Evolutionary conservation across 2,329 filamentous ascomycete genomes (phyloP).

Genomic region (Fusarium sp.): DNA sequence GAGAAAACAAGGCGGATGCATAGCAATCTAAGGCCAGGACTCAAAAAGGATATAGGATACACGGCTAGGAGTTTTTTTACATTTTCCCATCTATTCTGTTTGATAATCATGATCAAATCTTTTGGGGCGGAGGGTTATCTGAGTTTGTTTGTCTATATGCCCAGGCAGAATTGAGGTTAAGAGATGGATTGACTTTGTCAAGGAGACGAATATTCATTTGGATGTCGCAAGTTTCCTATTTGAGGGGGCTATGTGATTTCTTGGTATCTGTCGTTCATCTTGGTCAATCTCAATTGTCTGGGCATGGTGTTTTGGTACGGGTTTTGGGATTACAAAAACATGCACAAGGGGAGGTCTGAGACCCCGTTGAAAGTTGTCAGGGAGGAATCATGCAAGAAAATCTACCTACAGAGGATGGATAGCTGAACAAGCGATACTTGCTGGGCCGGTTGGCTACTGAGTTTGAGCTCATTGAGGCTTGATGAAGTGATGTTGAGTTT

Average conservation of each 20-base stretch:
- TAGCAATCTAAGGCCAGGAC: slow-evolving; percentile 41
- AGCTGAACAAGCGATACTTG: slow-evolving; percentile 24
- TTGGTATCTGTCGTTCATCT: not conserved
- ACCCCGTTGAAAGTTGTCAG: slow-evolving; percentile 15
- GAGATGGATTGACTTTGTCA: not conserved
- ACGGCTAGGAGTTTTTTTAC: slow-evolving; percentile 45
- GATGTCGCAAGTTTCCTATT: not conserved
- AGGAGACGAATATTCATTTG: not conserved
- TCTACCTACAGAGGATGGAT: slow-evolving; percentile 33
- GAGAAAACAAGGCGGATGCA: slow-evolving; percentile 37
- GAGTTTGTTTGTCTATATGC: slow-evolving; percentile 21
- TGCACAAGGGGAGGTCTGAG: slow-evolving; percentile 20
- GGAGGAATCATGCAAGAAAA: slow-evolving; percentile 28
- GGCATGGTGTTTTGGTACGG: slow-evolving; percentile 35
- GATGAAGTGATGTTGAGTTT: not conserved
- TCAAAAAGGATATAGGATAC: slow-evolving; percentile 48
- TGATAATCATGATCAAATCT: slow-evolving; percentile 28
- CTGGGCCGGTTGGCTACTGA: slow-evolving; percentile 16
- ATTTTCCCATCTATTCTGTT: slow-evolving; percentile 22
- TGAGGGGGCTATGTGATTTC: not conserved
- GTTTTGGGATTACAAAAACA: slow-evolving; percentile 34
- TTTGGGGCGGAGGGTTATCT: slow-evolving; percentile 28
- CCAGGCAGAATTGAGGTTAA: slow-evolving; percentile 10
- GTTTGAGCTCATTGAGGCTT: not conserved
- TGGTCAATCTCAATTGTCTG: slow-evolving; percentile 3